Evolutionary conservation across 805 yeast species (phyloP).

Genomic region (Zygotorulaspora florentina): DNA sequence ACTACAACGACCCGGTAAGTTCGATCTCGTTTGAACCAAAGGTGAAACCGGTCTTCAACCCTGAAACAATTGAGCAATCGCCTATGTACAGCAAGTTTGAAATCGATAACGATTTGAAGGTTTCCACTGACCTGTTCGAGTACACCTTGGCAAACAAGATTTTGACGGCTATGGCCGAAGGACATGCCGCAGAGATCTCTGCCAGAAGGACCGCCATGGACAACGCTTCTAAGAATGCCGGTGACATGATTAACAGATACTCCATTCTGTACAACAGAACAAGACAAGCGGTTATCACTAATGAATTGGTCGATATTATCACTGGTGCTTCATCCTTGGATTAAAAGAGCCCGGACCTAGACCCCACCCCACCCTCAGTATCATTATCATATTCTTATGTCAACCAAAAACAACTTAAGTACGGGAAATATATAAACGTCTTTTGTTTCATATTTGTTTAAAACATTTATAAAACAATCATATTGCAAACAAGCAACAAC

Average conservation of each 20-base stretch:
- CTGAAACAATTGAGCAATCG: slow-evolving; percentile 71
- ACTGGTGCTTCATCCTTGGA: slow-evolving; percentile 99
- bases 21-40: slow-evolving; percentile 90
- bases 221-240: slow-evolving; percentile 98
- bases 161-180: slow-evolving; percentile 91
- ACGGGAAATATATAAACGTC: neutral
- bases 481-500: neutral
- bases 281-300: slow-evolving; percentile 98
- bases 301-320: slow-evolving; percentile 98
- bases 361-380: slow-evolving; percentile 1
- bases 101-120: slow-evolving; percentile 62
- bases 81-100: slow-evolving; percentile 83
- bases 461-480: neutral
- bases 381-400: slow-evolving; percentile 16
- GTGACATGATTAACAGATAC: slow-evolving; percentile 95
- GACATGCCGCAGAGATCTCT: slow-evolving; percentile 95
- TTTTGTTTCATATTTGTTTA: slow-evolving; percentile 1
- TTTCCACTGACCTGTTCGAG: slow-evolving; percentile 73
- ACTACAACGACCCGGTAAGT: slow-evolving; percentile 82
- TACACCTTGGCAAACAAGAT: slow-evolving; percentile 87
- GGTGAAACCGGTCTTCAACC: slow-evolving; percentile 58
- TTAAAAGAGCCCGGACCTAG: slow-evolving; percentile 38
- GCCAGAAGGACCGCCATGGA: slow-evolving; percentile 99
- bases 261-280: slow-evolving; percentile 98
- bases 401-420: neutral